These are phyloP conservation scores for Volvox carteri DNA, from an alignment of 163 green algal genomes.

Conservation along the genomic window DNA sequence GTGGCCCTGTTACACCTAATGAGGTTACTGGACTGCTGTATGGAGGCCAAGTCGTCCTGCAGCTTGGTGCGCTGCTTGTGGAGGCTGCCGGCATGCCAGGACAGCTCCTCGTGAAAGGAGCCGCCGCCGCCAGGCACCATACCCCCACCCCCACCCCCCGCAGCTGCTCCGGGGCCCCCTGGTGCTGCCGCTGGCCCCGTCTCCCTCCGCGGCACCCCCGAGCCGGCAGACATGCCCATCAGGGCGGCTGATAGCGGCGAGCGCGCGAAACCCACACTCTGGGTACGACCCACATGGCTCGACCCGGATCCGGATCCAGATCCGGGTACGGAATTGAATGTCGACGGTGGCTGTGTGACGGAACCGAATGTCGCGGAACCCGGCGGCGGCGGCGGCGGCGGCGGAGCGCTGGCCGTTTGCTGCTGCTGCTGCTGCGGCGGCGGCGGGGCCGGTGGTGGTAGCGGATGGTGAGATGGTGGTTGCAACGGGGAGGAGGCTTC, in stretches of 20 bases:
- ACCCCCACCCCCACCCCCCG: too few relatives aligned
- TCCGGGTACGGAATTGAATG: too few relatives aligned
- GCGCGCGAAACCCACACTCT: background rate
- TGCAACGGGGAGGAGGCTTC: too few relatives aligned
- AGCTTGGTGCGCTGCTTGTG: slow-evolving; percentile 50
- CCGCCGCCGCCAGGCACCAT: background rate
- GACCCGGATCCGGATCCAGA: background rate
- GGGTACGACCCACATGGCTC: background rate
- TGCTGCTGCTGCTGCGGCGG: background rate
- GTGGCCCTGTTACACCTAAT: slow-evolving; percentile 46
- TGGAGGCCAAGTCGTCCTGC: slow-evolving; percentile 40
- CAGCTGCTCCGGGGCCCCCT: too few relatives aligned
- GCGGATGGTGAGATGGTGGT: too few relatives aligned
- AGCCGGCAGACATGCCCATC: too few relatives aligned
- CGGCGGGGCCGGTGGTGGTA: background rate
- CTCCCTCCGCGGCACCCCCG: slow-evolving; percentile 12
- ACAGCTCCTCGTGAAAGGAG: slow-evolving; percentile 27
- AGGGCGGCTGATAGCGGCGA: background rate
- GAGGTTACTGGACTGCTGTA: slow-evolving; percentile 24
- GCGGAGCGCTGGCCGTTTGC: background rate
- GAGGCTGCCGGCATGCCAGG: slow-evolving; percentile 43
- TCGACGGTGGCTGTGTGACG: too few relatives aligned
- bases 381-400: background rate
- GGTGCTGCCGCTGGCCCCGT: slow-evolving; percentile 5
- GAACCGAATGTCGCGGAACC: too few relatives aligned